Evolutionary conservation across 805 yeast genomes (phyloP).

Genomic region (Candida berthetii): DNA sequence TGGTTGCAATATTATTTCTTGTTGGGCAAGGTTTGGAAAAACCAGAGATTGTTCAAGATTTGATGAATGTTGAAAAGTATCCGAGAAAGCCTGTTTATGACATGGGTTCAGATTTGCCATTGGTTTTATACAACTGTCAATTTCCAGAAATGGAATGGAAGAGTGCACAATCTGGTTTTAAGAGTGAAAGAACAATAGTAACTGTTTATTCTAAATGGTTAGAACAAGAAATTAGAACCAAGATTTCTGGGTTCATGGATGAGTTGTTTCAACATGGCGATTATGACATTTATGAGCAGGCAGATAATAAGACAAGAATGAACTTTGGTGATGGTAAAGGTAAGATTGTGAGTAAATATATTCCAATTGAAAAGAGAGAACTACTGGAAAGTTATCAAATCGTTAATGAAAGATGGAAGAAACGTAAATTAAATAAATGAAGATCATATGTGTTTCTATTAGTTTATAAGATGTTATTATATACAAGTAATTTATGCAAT

Average conservation of each 20-base stretch:
- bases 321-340: conserved; percentile 82
- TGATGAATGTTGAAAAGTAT: conserved; percentile 48
- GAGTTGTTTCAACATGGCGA: conserved; percentile 12
- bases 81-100: conserved; percentile 76
- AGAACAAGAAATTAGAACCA: conserved; percentile 51
- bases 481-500: conserved; percentile 5
- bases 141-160: conserved; percentile 69
- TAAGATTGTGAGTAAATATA: conserved; percentile 47
- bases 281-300: conserved; percentile 8
- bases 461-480: conserved; percentile 1
- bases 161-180: conserved; percentile 23
- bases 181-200: conserved; percentile 34
- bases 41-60: conserved; percentile 46
- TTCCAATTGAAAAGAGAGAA: conserved; percentile 50
- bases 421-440: conserved; percentile 12
- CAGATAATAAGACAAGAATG: conserved; percentile 22
- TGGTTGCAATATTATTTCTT: conserved; percentile 77
- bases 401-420: conserved; percentile 62
- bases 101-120: conserved; percentile 87
- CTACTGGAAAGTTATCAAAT: conserved; percentile 59
- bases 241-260: conserved; percentile 31
- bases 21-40: conserved; percentile 76
- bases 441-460: not conserved
- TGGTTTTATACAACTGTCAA: conserved; percentile 80
- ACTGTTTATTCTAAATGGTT: conserved; percentile 44